These are phyloP conservation scores for Trametes sp. DNA, from an alignment of 1,284 basidiomycete species.

Conservation along the genomic window DNA sequence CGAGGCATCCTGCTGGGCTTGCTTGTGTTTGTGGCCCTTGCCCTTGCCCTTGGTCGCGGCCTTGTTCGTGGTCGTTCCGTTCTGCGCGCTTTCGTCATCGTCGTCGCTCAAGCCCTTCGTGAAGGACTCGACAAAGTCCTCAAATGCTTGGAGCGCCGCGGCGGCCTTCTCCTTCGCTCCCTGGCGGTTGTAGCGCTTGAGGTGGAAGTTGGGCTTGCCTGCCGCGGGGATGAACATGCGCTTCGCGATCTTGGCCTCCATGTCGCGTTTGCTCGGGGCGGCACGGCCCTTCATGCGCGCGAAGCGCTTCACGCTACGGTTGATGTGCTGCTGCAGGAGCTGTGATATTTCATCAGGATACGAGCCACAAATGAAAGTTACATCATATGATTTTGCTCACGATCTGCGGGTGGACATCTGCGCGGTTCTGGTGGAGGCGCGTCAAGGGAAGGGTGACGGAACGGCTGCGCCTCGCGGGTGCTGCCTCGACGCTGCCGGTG, in stretches of 20 bases:
- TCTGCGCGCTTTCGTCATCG: background rate
- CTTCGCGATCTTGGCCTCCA: slow-evolving; percentile 60
- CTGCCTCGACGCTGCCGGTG: slow-evolving; percentile 49
- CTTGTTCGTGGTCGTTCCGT: slow-evolving; percentile 17
- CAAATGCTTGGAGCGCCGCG: slow-evolving; percentile 11
- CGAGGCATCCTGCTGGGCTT: slow-evolving; percentile 8
- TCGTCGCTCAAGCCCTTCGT: slow-evolving; percentile 18
- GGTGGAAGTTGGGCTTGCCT: slow-evolving; percentile 39
- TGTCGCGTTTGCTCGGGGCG: slow-evolving; percentile 55
- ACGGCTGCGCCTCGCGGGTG: slow-evolving; percentile 48
- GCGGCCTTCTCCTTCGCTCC: slow-evolving; percentile 27
- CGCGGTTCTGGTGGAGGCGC: slow-evolving; percentile 50
- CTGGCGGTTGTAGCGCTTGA: slow-evolving; percentile 48
- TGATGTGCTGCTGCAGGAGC: slow-evolving; percentile 77
- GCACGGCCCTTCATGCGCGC: slow-evolving; percentile 73
- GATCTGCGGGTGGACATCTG: slow-evolving; percentile 65
- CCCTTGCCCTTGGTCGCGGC: slow-evolving; percentile 20
- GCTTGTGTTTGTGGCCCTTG: slow-evolving; percentile 26
- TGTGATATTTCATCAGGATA: slow-evolving; percentile 38
- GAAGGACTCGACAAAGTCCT: slow-evolving; percentile 18
- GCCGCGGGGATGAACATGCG: slow-evolving; percentile 51
- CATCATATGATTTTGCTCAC: slow-evolving; percentile 48
- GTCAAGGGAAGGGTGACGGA: slow-evolving; percentile 65
- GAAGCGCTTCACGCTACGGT: slow-evolving; percentile 68
- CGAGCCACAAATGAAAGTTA: background rate